Evolutionary conservation across 345 rosid genomes (phyloP).

Genomic region (Lagerstroemia speciosa): DNA sequence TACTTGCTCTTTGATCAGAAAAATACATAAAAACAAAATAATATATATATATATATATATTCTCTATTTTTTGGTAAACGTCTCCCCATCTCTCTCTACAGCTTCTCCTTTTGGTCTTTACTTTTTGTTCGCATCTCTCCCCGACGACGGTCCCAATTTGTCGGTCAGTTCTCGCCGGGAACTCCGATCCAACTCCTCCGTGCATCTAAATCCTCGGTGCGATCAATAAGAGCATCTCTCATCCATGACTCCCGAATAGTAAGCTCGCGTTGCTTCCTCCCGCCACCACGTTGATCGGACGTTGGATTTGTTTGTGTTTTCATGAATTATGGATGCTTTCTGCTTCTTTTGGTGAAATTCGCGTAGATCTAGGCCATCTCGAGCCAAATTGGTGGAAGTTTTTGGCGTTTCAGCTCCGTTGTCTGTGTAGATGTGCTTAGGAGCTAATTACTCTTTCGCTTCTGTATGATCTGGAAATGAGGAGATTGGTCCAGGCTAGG

Average conservation of each 20-base stretch:
- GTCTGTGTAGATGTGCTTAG: background rate
- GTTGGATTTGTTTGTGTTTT: background rate
- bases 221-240: conserved; percentile 10
- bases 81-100: conserved; percentile 10
- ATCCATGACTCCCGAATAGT: conserved; percentile 96
- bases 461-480: background rate
- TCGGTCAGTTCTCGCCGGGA: conserved; percentile 14
- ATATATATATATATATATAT: no score
- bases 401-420: background rate
- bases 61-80: background rate
- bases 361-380: conserved; percentile 4
- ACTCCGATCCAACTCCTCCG: background rate
- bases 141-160: conserved; percentile 23
- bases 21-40: no score
- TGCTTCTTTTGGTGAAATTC: background rate
- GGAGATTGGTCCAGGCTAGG: background rate
- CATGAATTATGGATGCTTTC: background rate
- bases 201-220: conserved; percentile 8
- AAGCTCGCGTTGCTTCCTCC: conserved; percentile 16
- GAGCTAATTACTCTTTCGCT: background rate
- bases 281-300: background rate
- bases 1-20: no score
- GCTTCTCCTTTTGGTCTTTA: no score
- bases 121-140: background rate
- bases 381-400: background rate